phyloP scores from a whole-genome alignment of 768 basidiomycete species.

The Lactifluus subvellereus region DNA sequence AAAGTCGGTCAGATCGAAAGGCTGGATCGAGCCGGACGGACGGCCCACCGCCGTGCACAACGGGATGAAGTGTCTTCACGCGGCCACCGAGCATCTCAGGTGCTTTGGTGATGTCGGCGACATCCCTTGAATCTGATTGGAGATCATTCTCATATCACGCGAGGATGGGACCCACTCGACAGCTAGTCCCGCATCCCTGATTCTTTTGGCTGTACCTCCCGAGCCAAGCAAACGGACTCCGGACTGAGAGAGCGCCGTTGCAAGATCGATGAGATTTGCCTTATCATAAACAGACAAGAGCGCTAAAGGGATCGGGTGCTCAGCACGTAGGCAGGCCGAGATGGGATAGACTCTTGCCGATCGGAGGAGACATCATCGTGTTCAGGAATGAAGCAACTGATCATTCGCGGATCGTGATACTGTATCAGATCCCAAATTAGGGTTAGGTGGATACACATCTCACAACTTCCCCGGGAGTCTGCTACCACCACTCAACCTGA shows the following conservation, averaged over 20 bases:
- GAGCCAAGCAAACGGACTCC: slow-evolving; percentile 90
- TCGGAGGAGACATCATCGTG: slow-evolving; percentile 31
- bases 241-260: slow-evolving; percentile 69
- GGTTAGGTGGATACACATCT: slow-evolving; percentile 4
- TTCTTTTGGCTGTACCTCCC: slow-evolving; percentile 96
- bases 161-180: slow-evolving; percentile 63
- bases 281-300: slow-evolving; percentile 97
- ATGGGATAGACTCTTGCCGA: slow-evolving; percentile 27
- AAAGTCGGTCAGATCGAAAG: neutral
- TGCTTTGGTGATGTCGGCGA: slow-evolving; percentile 94
- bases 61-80: slow-evolving; percentile 97
- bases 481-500: slow-evolving; percentile 28
- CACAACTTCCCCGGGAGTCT: slow-evolving; percentile 27
- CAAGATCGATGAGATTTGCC: slow-evolving; percentile 80
- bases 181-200: slow-evolving; percentile 85
- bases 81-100: slow-evolving; percentile 99
- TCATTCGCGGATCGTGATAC: neutral
- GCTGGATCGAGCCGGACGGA: neutral
- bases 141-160: neutral
- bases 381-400: neutral
- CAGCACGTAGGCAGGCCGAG: neutral
- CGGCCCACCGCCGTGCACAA: slow-evolving; percentile 85
- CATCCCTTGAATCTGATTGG: slow-evolving; percentile 57
- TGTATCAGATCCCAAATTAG: neutral
- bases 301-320: slow-evolving; percentile 40